A percentile compares a stretch with the other conserved stretches of the same genome.
These are phyloP conservation scores for Tilletiopsis washingtonensis DNA, from an alignment of 1,284 basidiomycete genomes.

Conservation along the genomic window DNA sequence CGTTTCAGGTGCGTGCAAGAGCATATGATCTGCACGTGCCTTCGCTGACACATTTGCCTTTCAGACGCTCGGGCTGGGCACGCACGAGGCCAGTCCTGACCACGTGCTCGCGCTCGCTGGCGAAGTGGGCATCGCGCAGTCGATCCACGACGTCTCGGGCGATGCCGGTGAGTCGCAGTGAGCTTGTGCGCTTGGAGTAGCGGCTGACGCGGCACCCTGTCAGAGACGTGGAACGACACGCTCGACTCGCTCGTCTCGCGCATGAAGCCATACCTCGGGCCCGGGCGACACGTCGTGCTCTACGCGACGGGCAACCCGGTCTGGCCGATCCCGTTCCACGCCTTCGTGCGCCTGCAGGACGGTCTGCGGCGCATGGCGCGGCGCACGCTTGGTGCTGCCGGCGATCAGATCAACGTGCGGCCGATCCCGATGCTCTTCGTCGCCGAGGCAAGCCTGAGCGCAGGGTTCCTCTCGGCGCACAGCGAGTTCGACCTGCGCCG, in stretches of 20 bases:
- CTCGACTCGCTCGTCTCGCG: constrained; percentile 7
- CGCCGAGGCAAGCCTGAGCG: background rate
- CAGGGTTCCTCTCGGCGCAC: background rate
- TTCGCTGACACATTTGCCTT: too few species aligned
- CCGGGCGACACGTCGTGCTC: constrained; percentile 3
- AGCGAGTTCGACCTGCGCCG: background rate
- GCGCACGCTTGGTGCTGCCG: background rate
- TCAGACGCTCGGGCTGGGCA: constrained; percentile 28
- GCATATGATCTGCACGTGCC: too few species aligned
- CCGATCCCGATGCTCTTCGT: background rate
- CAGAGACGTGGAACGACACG: constrained; percentile 10
- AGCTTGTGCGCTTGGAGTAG: too few species aligned
- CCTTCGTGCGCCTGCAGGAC: constrained; percentile 1
- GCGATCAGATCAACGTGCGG: background rate
- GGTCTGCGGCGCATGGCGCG: background rate
- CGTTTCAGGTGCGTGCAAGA: constrained; percentile 14
- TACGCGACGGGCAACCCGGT: constrained; percentile 2
- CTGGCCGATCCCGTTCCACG: background rate
- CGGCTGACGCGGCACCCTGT: too few species aligned
- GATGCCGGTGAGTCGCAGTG: background rate
- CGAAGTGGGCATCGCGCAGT: background rate
- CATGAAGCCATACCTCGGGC: background rate
- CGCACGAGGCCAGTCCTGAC: constrained; percentile 7
- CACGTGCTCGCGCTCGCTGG: constrained; percentile 1
- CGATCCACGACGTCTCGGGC: background rate